Base-by-base conservation (phyloP, 768 basidiomycete genomes). In the Cyclocybe cylindracea region DNA sequence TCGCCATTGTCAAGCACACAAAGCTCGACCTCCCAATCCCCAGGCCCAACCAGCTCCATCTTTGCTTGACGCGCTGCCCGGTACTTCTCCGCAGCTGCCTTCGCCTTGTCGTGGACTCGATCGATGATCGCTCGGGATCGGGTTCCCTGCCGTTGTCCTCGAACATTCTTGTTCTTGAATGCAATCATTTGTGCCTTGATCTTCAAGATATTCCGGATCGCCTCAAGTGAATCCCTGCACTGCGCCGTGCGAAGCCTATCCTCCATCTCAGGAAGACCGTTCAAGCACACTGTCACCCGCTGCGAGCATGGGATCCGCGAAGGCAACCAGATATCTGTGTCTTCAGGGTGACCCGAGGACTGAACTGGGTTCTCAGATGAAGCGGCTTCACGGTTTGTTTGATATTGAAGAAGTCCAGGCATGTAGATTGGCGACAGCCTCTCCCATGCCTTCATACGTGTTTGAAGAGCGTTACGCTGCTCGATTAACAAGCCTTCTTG, bases 141-240 rank as follows among this genome's bases (percentile, higher is more conserved):
- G 1, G 65, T 67, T 14, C 58, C 56, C 2, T 59, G 45, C 7
- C 55, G 16, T 37, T 67, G 67, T 5, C 62, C 54, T 0, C 59
- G 57, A 6, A 65, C 43, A 35, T 69, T 63, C 11, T 48, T 53
- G 53, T 58, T 55, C 31, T 62, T 61, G 54, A 60, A 64, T 2
- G 43, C 43, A 1, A 69, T 44, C 24, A 64, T 47, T 4, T 59
- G 51, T 3, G 47, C 49, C 44, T 66, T 66, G 6, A 61, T 35
- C 24, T 56, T 45, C 1, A 66, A 53, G 7, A 58, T 53, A 10
- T 51, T 46, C 2, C 58, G 58, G 29, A 70, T 34, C 6, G 44
- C 34, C 3, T 44, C 48, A 1, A 70, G 61, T 4, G 59, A 33
- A 19, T 61, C 57, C 11, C 29, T 7, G 48, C 62, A 63, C 39